Evolutionary conservation across 805 yeast genomes (phyloP), one percentile per base, ranked within the genome.

Genomic region (Pichia ethanolica): DNA sequence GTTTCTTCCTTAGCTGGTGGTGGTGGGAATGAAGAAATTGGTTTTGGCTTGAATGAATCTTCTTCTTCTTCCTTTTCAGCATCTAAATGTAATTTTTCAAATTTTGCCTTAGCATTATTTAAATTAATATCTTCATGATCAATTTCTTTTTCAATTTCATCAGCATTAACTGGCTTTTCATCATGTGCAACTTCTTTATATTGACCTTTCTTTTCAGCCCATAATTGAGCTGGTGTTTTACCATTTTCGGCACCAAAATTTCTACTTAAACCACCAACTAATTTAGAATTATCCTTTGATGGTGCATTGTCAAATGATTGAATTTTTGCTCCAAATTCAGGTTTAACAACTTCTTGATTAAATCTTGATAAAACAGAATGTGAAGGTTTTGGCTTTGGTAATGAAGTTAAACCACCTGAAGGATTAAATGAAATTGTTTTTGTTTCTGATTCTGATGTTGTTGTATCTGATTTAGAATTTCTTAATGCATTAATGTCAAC

Each of bases 191-290:
- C 78, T 42, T 71, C 69, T 56, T 73, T 77, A 58, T 72, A 79
- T 63, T 82, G 75, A 44, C 89, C 95, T 62, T 83, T 81, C 70
- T 83, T 86, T 63, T 86, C 97, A 27, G 97, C 97, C 97, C 97
- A 89, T 32, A 87, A 60, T 69, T 89, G 97, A 32, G 97, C 97
- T 27, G 97, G 97, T 7, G 96, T 86, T 67, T 88, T 86, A 53
- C 96, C 97, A 53, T 75, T 78, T 53, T 77, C 77, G 47, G 83
- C 70, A 53, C 78, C 93, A 63, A 78, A 83, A 63, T 79, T 74
- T 60, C 77, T 71, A 32, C 79, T 73, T 45, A 81, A 69, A 38
- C 88, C 91, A 47, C 82, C 80, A 42, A 76, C 74, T 5, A 74
- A 67, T 52, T 76, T 73, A 30, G 73, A 73, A 26, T 69, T 67